Evolutionary conservation across 306 rosid species (phyloP).

Genomic region (Prunus kanzakura): DNA sequence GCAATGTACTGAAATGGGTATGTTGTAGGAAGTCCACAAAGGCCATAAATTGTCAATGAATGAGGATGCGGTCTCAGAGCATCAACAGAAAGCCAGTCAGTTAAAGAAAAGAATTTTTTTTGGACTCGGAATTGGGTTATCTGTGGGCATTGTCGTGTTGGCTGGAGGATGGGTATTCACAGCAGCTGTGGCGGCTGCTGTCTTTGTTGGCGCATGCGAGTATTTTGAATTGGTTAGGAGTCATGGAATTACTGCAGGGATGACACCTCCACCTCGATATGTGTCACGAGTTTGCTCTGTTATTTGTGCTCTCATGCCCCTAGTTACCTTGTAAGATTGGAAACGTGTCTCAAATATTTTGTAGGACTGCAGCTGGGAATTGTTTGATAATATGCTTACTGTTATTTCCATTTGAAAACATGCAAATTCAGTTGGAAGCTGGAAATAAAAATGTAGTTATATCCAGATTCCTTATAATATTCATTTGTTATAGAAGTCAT

Average conservation of each 20-base stretch:
- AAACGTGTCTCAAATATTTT: neutral
- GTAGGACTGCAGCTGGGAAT: neutral
- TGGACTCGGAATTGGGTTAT: constrained; percentile 85
- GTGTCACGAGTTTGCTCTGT: constrained; percentile 86
- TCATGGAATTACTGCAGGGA: constrained; percentile 81
- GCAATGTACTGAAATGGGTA: constrained; percentile 17
- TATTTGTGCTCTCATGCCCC: constrained; percentile 83
- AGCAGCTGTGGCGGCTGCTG: constrained; percentile 56
- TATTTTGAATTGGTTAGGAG: constrained; percentile 88
- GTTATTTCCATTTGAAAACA: neutral
- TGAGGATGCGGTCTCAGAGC: constrained; percentile 35
- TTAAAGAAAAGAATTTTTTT: constrained; percentile 65
- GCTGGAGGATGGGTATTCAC: constrained; percentile 94
- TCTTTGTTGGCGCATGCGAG: constrained; percentile 77
- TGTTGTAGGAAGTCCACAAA: constrained; percentile 41
- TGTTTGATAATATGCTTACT: neutral
- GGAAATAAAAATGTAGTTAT: neutral
- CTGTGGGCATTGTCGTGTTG: constrained; percentile 68
- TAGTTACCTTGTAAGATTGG: constrained; percentile 71
- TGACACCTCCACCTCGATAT: constrained; percentile 94
- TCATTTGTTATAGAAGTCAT: neutral
- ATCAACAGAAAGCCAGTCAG: constrained; percentile 55
- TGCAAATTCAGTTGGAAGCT: neutral
- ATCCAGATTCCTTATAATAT: neutral
- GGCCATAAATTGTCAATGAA: constrained; percentile 6